Conservation (phyloP, 805 yeast species). For the Yamadazyma insecticola region DNA sequence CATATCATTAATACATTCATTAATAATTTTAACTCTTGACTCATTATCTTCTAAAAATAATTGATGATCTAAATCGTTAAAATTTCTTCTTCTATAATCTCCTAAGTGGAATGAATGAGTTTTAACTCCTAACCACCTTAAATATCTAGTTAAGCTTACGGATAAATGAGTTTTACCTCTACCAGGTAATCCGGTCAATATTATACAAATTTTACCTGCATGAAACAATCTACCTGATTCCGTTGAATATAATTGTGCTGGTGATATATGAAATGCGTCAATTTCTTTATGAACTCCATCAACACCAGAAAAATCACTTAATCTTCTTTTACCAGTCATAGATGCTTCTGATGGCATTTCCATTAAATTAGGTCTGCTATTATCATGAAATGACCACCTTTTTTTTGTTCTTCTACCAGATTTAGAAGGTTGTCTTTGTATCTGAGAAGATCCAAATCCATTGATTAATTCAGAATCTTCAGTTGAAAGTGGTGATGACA, state of each 20-base stretch:
- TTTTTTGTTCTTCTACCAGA: slow-evolving; percentile 33
- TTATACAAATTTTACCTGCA: slow-evolving; percentile 89
- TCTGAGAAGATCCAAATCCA: slow-evolving; percentile 32
- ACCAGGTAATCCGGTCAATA: slow-evolving; percentile 90
- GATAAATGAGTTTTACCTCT: slow-evolving; percentile 93
- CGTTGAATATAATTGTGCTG: slow-evolving; percentile 91
- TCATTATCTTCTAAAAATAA: slow-evolving; percentile 46
- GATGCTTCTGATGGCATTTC: slow-evolving; percentile 25
- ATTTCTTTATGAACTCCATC: slow-evolving; percentile 65
- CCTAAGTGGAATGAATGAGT: slow-evolving; percentile 90
- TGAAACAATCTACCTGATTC: slow-evolving; percentile 91
- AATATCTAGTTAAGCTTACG: slow-evolving; percentile 84
- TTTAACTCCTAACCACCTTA: slow-evolving; percentile 95
- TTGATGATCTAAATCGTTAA: slow-evolving; percentile 41
- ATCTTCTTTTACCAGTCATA: slow-evolving; percentile 22
- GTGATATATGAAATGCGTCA: slow-evolving; percentile 65
- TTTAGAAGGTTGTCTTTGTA: slow-evolving; percentile 18
- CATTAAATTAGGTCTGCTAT: slow-evolving; percentile 32
- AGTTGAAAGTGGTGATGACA: background rate
- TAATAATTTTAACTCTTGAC: slow-evolving; percentile 54
- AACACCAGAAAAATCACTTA: slow-evolving; percentile 36
- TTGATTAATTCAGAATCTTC: slow-evolving; percentile 13
- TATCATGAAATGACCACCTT: slow-evolving; percentile 40
- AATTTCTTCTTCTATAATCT: slow-evolving; percentile 68
- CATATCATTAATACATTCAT: slow-evolving; percentile 67